Percentiles rank a stretch among this genome's conserved stretches.
phyloP scores from a whole-genome alignment of 306 rosid species.

The Cicer pinnatifidum region DNA sequence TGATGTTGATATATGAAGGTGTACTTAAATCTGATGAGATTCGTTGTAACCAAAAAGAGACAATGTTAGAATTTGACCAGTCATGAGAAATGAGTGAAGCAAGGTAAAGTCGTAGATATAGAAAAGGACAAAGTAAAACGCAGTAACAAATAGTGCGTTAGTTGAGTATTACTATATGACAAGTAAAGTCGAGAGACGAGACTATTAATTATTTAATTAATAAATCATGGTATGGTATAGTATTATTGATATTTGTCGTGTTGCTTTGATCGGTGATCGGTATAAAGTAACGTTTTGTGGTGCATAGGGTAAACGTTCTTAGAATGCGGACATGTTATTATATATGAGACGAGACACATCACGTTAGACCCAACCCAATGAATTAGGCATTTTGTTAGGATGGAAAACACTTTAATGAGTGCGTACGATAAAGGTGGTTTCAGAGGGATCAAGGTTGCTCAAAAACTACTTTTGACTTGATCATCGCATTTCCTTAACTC shows the following conservation, averaged over 20 bases:
- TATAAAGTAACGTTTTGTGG: constrained; percentile 10
- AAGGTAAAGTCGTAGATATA: background rate
- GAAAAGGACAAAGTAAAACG: constrained; percentile 7
- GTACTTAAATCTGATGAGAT: constrained; percentile 49
- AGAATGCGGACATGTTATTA: constrained; percentile 35
- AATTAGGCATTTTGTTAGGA: constrained; percentile 19
- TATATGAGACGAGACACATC: constrained; percentile 42
- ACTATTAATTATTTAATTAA: background rate
- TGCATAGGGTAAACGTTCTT: constrained; percentile 5
- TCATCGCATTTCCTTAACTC: no score
- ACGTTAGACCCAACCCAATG: constrained; percentile 31
- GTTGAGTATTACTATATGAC: constrained; percentile 14
- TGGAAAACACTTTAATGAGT: background rate
- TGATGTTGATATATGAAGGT: constrained; percentile 28
- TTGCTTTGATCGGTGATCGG: constrained; percentile 31
- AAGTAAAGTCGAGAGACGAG: background rate
- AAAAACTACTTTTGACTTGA: background rate
- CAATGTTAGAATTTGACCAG: constrained; percentile 42
- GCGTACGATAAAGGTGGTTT: background rate
- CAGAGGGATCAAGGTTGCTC: background rate
- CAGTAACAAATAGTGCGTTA: constrained; percentile 2
- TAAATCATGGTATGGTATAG: background rate
- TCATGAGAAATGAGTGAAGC: constrained; percentile 17
- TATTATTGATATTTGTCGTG: background rate
- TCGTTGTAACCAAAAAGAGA: constrained; percentile 36